Percentiles rank a stretch among this genome's conserved stretches.
Evolutionary conservation across 2,329 filamentous ascomycete species (phyloP).

Genomic region (Aureobasidium sp.): DNA sequence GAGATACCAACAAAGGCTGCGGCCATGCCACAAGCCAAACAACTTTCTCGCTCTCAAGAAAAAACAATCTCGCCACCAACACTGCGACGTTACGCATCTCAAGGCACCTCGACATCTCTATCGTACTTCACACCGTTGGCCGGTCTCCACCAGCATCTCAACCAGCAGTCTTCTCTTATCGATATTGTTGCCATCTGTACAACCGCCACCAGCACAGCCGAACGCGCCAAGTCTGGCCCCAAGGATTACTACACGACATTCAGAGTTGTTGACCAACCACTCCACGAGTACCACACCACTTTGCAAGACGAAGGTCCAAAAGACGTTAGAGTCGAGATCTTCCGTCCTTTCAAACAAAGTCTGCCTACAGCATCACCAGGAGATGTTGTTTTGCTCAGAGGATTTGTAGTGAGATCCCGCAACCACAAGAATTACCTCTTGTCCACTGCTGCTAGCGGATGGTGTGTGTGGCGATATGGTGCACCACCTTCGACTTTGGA

Average conservation of each 20-base stretch:
- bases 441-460: constrained; percentile 38
- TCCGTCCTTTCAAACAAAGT: constrained; percentile 36
- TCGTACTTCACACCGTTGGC: constrained; percentile 42
- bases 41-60: background rate
- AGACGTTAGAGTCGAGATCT: constrained; percentile 34
- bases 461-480: constrained; percentile 41
- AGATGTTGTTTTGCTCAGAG: constrained; percentile 39
- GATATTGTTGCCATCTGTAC: constrained; percentile 42
- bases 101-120: constrained; percentile 34
- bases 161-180: constrained; percentile 32
- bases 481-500: constrained; percentile 16
- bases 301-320: background rate
- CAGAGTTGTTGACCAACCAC: constrained; percentile 34
- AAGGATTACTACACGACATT: constrained; percentile 39
- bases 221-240: constrained; percentile 36
- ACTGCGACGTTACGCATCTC: constrained; percentile 8
- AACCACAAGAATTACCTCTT: constrained; percentile 32
- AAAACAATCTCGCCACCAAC: constrained; percentile 15
- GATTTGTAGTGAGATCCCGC: constrained; percentile 36
- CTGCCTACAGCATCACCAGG: constrained; percentile 36
- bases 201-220: constrained; percentile 26
- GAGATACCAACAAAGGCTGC: constrained; percentile 3
- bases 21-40: background rate
- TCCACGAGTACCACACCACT: background rate
- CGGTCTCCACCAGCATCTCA: constrained; percentile 33